Conservation (phyloP, 2,329 filamentous ascomycete genomes). For the Exophiala calicioides region DNA sequence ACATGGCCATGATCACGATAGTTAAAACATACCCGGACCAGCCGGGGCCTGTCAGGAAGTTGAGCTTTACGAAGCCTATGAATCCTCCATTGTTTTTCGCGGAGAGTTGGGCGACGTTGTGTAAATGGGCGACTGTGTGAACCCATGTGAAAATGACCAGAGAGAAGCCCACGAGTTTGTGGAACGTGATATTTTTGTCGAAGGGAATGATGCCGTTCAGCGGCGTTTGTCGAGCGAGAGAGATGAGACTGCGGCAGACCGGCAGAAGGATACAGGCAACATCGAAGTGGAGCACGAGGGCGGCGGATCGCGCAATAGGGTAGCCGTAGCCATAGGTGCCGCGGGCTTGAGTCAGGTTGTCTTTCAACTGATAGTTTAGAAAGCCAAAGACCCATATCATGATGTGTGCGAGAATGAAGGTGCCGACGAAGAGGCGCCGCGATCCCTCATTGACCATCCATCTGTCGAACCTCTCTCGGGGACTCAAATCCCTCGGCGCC, state of each 20-base stretch:
- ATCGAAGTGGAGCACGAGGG: constrained; percentile 77
- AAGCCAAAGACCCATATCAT: constrained; percentile 80
- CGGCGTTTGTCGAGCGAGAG: constrained; percentile 74
- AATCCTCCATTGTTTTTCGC: constrained; percentile 74
- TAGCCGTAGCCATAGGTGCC: constrained; percentile 74
- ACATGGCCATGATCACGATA: constrained; percentile 74
- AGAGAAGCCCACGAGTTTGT: constrained; percentile 81
- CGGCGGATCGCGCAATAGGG: constrained; percentile 72
- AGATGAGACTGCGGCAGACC: constrained; percentile 82
- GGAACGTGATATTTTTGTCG: constrained; percentile 61
- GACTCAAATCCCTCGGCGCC: constrained; percentile 65
- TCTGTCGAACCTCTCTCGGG: constrained; percentile 72
- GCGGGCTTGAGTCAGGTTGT: constrained; percentile 67
- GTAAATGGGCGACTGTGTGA: constrained; percentile 83
- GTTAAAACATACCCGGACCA: constrained; percentile 89
- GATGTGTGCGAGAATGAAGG: constrained; percentile 71
- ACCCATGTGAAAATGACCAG: constrained; percentile 88
- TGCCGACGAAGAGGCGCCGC: constrained; percentile 75
- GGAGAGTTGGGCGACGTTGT: constrained; percentile 78
- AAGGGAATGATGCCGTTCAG: constrained; percentile 85
- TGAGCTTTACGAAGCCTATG: constrained; percentile 74
- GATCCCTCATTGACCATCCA: constrained; percentile 93
- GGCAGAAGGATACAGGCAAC: constrained; percentile 70
- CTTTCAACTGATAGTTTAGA: constrained; percentile 75
- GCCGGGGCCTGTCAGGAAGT: constrained; percentile 76